Evolutionary conservation across 1,284 basidiomycete genomes (phyloP).

Genomic region (Schizophyllum commune): DNA sequence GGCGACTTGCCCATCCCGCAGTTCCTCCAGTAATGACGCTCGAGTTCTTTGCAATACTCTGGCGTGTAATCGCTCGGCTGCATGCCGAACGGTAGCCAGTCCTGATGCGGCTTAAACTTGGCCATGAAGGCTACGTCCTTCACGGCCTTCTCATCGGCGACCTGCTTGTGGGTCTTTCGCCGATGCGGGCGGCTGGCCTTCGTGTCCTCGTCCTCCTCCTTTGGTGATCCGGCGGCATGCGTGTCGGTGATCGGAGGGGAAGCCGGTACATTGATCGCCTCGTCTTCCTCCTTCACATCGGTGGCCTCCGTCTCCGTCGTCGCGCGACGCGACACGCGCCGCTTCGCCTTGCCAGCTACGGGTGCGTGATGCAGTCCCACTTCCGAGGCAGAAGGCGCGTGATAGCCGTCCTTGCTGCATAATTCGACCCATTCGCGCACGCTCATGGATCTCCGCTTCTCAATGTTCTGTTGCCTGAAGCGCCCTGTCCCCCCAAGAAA

Average conservation of each 20-base stretch:
- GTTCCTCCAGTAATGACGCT: conserved; percentile 89
- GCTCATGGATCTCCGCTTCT: conserved; percentile 76
- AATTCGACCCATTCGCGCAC: conserved; percentile 84
- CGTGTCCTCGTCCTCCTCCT: conserved; percentile 2
- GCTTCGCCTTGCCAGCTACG: conserved; percentile 21
- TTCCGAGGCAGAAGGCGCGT: conserved; percentile 63
- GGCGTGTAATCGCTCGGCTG: conserved; percentile 69
- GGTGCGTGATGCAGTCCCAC: conserved; percentile 46
- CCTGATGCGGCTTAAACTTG: conserved; percentile 57
- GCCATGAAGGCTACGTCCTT: conserved; percentile 60
- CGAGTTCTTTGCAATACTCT: conserved; percentile 82
- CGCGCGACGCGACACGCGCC: conserved; percentile 17
- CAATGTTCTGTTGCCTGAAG: conserved; percentile 88
- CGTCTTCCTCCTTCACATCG: conserved; percentile 26
- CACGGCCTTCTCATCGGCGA: conserved; percentile 15
- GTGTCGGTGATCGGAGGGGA: conserved; percentile 29
- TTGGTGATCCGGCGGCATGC: conserved; percentile 27
- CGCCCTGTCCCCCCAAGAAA: conserved; percentile 82
- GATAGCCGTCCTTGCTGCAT: conserved; percentile 62
- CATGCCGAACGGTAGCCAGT: conserved; percentile 77
- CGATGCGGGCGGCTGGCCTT: conserved; percentile 5
- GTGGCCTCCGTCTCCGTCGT: conserved; percentile 26
- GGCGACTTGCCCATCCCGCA: conserved; percentile 82
- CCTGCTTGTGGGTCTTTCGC: conserved; percentile 7
- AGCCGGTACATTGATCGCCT: conserved; percentile 21